phyloP scores from a whole-genome alignment of 2,329 filamentous ascomycete species.

The Fusarium sp. region DNA sequence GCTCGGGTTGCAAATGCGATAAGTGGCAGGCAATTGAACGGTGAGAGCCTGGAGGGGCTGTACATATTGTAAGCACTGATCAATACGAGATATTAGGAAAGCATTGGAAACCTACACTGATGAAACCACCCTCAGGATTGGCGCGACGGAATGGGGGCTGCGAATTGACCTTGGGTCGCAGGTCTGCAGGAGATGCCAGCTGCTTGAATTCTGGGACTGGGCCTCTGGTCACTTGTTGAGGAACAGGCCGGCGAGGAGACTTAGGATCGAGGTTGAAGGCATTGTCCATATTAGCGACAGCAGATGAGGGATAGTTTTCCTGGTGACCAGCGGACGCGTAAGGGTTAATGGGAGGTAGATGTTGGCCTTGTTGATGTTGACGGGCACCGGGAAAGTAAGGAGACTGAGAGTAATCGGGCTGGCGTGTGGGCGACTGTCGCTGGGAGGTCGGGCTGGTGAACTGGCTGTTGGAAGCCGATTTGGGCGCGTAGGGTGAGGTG shows the following conservation, averaged over 20 bases:
- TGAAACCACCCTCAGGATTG: slow-evolving; percentile 97
- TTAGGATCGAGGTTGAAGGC: slow-evolving; percentile 72
- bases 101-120: slow-evolving; percentile 78
- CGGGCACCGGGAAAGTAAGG: slow-evolving; percentile 67
- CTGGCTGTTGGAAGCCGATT: slow-evolving; percentile 74
- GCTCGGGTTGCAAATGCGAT: slow-evolving; percentile 96
- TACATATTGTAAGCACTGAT: slow-evolving; percentile 31
- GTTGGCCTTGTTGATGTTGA: slow-evolving; percentile 66
- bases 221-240: slow-evolving; percentile 68
- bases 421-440: slow-evolving; percentile 85
- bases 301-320: slow-evolving; percentile 81
- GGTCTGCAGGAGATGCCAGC: slow-evolving; percentile 78
- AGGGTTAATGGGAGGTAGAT: slow-evolving; percentile 81
- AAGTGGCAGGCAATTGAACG: slow-evolving; percentile 91
- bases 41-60: slow-evolving; percentile 97
- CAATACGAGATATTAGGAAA: not conserved
- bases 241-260: slow-evolving; percentile 69
- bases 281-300: slow-evolving; percentile 79
- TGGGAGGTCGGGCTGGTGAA: slow-evolving; percentile 67
- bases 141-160: slow-evolving; percentile 94
- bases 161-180: slow-evolving; percentile 85
- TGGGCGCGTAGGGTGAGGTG: slow-evolving; percentile 80
- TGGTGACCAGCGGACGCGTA: slow-evolving; percentile 72
- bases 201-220: slow-evolving; percentile 91
- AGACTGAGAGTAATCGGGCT: slow-evolving; percentile 72